phyloP scores from a whole-genome alignment of 225 moss, liverwort and hornwort genomes.

The Sphagnum contortum region DNA sequence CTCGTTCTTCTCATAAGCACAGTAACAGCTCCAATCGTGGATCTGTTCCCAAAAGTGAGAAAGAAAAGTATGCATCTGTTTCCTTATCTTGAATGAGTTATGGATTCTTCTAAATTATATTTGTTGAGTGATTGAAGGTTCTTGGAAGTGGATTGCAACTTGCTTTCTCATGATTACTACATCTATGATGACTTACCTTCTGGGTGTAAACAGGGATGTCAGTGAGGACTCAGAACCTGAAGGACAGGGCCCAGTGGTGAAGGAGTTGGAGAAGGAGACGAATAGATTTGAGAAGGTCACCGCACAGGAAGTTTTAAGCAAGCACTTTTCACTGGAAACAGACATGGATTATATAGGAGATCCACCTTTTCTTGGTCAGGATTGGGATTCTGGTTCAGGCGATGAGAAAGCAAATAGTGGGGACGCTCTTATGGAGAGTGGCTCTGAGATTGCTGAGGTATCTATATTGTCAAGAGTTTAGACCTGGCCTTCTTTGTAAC shows the following conservation, averaged over 20 bases:
- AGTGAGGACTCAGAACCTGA: constrained; percentile 61
- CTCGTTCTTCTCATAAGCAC: constrained; percentile 49
- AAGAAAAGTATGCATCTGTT: constrained; percentile 27
- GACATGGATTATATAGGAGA: constrained; percentile 42
- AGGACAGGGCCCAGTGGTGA: constrained; percentile 17
- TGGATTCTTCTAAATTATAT: too few species aligned
- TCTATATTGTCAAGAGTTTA: not conserved
- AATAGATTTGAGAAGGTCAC: constrained; percentile 20
- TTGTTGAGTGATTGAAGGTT: too few species aligned
- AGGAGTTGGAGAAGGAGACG: constrained; percentile 36
- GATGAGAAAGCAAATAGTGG: constrained; percentile 35
- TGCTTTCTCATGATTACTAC: too few species aligned
- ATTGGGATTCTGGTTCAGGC: constrained; percentile 37
- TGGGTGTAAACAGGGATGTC: constrained; percentile 24
- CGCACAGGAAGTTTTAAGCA: constrained; percentile 20
- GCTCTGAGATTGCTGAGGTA: constrained; percentile 45
- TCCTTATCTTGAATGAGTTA: too few species aligned
- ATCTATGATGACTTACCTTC: not conserved
- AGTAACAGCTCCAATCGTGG: constrained; percentile 56
- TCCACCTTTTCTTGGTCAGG: constrained; percentile 19
- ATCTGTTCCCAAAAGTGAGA: constrained; percentile 43
- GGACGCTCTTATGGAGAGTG: constrained; percentile 21
- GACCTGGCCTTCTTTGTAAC: not conserved
- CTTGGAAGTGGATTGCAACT: too few species aligned
- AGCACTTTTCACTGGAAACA: constrained; percentile 58